Percentiles rank a stretch among this genome's conserved stretches.
Conservation (phyloP, 768 basidiomycete species). For the Suillus placidus region DNA sequence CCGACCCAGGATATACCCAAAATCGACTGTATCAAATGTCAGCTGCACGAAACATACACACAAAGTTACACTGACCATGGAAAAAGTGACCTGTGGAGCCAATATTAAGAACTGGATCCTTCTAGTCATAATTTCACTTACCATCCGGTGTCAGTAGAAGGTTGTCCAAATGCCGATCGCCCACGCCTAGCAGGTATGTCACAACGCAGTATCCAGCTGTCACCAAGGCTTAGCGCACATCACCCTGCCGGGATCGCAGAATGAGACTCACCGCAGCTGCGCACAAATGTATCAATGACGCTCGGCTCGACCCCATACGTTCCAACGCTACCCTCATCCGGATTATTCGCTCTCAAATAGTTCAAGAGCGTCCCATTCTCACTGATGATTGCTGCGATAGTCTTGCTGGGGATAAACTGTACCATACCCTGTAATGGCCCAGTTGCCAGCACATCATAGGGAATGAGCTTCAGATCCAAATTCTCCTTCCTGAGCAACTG, state of each 20-base stretch:
- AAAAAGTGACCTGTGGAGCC: conserved; percentile 80
- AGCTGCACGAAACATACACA: conserved; percentile 8
- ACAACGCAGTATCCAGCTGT: conserved; percentile 97
- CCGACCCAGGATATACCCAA: conserved; percentile 96
- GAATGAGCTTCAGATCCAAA: conserved; percentile 86
- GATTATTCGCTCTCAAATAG: conserved; percentile 82
- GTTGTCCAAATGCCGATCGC: conserved; percentile 96
- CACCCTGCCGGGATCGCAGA: conserved; percentile 1
- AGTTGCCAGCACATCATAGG: conserved; percentile 93
- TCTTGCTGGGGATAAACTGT: conserved; percentile 95
- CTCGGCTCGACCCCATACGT: conserved; percentile 93
- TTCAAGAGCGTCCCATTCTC: conserved; percentile 88
- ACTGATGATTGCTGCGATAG: conserved; percentile 91
- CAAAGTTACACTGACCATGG: conserved; percentile 65
- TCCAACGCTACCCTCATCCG: conserved; percentile 93
- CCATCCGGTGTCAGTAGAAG: conserved; percentile 91
- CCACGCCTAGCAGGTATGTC: conserved; percentile 94
- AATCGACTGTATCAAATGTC: conserved; percentile 70
- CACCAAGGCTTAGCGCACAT: conserved; percentile 14
- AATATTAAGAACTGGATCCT: conserved; percentile 1
- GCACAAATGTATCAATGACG: conserved; percentile 94
- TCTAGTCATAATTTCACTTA: conserved; percentile 30
- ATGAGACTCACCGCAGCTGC: conserved; percentile 82
- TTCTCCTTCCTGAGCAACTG: conserved; percentile 91
- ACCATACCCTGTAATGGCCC: conserved; percentile 93